Conservation (phyloP, 768 basidiomycete species). For the Lepiota brunneoincarnata region DNA sequence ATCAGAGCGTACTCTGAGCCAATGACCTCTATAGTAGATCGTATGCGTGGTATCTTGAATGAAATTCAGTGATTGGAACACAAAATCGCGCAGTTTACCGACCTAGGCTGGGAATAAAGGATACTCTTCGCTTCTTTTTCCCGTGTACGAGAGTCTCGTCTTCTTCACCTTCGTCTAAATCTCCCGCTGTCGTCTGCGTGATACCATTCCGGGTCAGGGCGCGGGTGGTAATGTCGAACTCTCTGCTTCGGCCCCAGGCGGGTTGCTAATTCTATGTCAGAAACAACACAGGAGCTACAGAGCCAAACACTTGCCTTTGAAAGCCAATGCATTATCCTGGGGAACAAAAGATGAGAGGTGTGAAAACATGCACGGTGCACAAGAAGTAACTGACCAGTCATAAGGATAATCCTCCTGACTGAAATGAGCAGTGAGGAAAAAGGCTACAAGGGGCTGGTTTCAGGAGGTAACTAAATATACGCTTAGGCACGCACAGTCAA, state of each 20-base stretch:
- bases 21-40: constrained; percentile 87
- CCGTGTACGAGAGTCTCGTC: constrained; percentile 62
- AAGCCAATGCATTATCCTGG: constrained; percentile 89
- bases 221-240: constrained; percentile 88
- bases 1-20: constrained; percentile 63
- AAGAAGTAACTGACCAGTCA: constrained; percentile 56
- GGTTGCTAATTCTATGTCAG: constrained; percentile 61
- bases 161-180: constrained; percentile 78
- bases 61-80: constrained; percentile 9
- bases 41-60: constrained; percentile 78
- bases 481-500: constrained; percentile 61
- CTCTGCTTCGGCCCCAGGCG: constrained; percentile 83
- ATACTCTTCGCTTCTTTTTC: constrained; percentile 72
- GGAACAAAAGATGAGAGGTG: constrained; percentile 6
- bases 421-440: constrained; percentile 89
- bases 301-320: constrained; percentile 52
- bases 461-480: not conserved
- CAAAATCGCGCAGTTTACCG: constrained; percentile 15
- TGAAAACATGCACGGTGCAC: constrained; percentile 12
- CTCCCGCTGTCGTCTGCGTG: constrained; percentile 67
- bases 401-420: constrained; percentile 86
- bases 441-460: constrained; percentile 41
- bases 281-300: not conserved
- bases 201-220: constrained; percentile 63
- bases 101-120: constrained; percentile 87